These are phyloP conservation scores for Chamaenerion angustifolium DNA, from an alignment of 345 rosid species.

Conservation along the genomic window DNA sequence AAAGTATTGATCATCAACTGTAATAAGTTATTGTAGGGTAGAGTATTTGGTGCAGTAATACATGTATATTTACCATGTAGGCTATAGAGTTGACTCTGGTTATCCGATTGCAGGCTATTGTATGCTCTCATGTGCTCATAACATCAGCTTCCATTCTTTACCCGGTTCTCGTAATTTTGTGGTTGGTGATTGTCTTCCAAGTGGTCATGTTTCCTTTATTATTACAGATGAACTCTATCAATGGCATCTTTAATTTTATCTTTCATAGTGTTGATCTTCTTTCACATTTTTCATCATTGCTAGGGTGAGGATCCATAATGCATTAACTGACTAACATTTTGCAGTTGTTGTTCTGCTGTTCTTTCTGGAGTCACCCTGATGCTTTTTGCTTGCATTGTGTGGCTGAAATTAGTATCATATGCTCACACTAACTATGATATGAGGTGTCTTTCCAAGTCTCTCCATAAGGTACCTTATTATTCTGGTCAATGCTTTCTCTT, in stretches of 20 bases:
- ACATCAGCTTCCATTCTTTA: constrained; percentile 51
- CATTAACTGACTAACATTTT: constrained; percentile 4
- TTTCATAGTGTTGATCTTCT: too few species aligned
- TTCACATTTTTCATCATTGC: background rate
- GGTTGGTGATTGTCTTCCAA: constrained; percentile 26
- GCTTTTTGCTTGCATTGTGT: constrained; percentile 91
- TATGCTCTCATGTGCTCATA: constrained; percentile 54
- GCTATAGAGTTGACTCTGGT: constrained; percentile 4
- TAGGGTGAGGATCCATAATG: background rate
- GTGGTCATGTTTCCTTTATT: background rate
- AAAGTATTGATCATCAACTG: too few species aligned
- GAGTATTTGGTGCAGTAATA: background rate
- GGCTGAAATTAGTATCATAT: constrained; percentile 89
- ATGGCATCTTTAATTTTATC: too few species aligned
- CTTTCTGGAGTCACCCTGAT: constrained; percentile 75
- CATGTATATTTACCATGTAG: background rate
- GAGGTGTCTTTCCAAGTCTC: constrained; percentile 49
- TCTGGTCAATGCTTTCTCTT: background rate
- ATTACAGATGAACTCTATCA: background rate
- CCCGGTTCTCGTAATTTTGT: constrained; percentile 74
- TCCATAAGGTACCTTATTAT: constrained; percentile 40
- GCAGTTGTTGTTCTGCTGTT: constrained; percentile 87
- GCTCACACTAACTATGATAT: constrained; percentile 85
- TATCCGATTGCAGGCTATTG: constrained; percentile 37
- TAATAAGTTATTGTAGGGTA: too few species aligned